Conservation (phyloP, 331 rosid genomes). For the Stylosanthes scabra region DNA sequence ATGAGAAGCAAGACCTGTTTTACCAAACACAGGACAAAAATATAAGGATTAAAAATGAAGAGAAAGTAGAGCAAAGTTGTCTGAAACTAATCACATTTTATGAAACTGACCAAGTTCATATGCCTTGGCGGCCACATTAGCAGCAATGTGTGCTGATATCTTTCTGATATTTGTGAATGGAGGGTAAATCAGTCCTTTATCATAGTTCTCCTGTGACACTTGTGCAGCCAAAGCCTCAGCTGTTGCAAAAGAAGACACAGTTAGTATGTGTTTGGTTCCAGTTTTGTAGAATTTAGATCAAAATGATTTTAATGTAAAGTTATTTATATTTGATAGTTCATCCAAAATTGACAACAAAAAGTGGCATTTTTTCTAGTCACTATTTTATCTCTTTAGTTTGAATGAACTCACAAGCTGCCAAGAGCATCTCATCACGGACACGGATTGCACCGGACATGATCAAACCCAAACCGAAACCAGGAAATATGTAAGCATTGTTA, state of each 20-base stretch:
- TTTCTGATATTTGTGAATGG: constrained; percentile 92
- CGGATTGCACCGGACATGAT: constrained; percentile 96
- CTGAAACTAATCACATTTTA: constrained; percentile 14
- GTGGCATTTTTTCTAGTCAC: too few species aligned
- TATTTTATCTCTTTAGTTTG: constrained; percentile 12
- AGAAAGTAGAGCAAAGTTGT: background rate
- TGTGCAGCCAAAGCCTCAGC: constrained; percentile 94
- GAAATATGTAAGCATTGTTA: constrained; percentile 99
- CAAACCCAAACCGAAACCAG: constrained; percentile 93
- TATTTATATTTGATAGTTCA: too few species aligned
- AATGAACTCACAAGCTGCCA: constrained; percentile 90
- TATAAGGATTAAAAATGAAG: background rate
- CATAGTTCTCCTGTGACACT: constrained; percentile 75
- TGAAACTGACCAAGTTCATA: constrained; percentile 85
- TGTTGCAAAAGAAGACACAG: constrained; percentile 43
- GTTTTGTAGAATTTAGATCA: too few species aligned
- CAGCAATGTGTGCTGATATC: constrained; percentile 97
- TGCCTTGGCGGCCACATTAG: constrained; percentile 83
- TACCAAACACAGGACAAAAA: constrained; percentile 28
- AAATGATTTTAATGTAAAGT: too few species aligned
- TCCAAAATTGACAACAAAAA: too few species aligned
- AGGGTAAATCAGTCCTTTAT: constrained; percentile 91
- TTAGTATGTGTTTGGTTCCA: background rate
- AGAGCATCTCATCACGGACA: constrained; percentile 91
- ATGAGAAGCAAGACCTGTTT: constrained; percentile 86